Evolutionary conservation across 108 stramenopile species (phyloP).

Genomic region (Cyclotella distinguenda): DNA sequence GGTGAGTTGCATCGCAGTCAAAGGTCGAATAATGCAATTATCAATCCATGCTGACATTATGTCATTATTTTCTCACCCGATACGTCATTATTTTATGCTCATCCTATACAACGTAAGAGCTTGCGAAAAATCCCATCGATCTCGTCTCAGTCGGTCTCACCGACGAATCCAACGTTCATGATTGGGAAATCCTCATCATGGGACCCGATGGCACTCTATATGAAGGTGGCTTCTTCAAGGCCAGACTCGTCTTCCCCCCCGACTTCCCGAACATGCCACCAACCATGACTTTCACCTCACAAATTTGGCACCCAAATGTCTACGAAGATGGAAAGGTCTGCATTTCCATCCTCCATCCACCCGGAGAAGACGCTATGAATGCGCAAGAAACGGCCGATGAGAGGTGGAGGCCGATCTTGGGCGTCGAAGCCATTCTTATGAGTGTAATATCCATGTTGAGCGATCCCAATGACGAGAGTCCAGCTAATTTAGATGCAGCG

Average conservation of each 20-base stretch:
- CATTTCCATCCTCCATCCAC: conserved; percentile 98
- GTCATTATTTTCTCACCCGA: not conserved
- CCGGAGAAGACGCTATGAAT: conserved; percentile 95
- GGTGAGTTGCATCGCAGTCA: conserved; percentile 47
- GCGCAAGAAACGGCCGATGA: conserved; percentile 94
- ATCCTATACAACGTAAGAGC: conserved; percentile 46
- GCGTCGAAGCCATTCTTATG: conserved; percentile 96
- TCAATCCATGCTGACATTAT: not conserved
- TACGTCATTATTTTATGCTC: not conserved
- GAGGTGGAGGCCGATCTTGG: conserved; percentile 98
- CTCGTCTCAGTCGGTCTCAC: conserved; percentile 83
- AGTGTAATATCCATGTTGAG: conserved; percentile 95
- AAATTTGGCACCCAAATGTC: conserved; percentile 99
- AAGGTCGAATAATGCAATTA: not conserved
- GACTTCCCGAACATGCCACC: conserved; percentile 99
- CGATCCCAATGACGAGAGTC: conserved; percentile 97
- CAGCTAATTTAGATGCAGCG: conserved; percentile 98
- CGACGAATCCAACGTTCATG: conserved; percentile 85
- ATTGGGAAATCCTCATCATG: conserved; percentile 97
- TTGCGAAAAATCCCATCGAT: conserved; percentile 88
- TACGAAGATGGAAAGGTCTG: conserved; percentile 91
- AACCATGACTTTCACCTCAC: conserved; percentile 89
- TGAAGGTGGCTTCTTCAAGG: conserved; percentile 98
- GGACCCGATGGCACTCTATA: conserved; percentile 91
- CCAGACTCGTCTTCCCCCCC: conserved; percentile 88